Evolutionary conservation across 345 rosid species (phyloP).

Genomic region (Hypericum androsaemum): DNA sequence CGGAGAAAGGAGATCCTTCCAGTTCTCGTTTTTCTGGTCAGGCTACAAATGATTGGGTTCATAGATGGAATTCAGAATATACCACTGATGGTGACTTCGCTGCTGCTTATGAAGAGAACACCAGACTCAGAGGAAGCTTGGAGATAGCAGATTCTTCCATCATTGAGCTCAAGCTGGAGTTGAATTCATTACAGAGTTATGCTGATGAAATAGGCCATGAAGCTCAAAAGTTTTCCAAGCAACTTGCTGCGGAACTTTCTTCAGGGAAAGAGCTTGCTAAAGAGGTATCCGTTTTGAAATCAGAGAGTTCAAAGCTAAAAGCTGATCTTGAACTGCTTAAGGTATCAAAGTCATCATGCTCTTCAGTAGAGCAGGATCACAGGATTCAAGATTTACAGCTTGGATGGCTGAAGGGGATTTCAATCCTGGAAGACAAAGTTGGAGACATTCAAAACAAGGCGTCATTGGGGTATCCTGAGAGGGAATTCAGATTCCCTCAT

Average conservation of each 20-base stretch:
- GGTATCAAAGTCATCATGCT: constrained; percentile 22
- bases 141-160: constrained; percentile 74
- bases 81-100: constrained; percentile 56
- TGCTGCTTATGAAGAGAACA: constrained; percentile 58
- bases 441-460: constrained; percentile 64
- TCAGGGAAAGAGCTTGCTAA: constrained; percentile 66
- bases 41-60: constrained; percentile 50
- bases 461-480: constrained; percentile 55
- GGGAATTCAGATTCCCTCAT: constrained; percentile 43
- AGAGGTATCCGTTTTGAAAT: constrained; percentile 70
- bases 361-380: constrained; percentile 31
- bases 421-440: constrained; percentile 57
- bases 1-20: constrained; percentile 43
- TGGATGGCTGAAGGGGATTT: constrained; percentile 60
- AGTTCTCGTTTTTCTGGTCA: constrained; percentile 33
- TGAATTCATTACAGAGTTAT: constrained; percentile 55
- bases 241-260: constrained; percentile 66
- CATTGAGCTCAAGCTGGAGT: constrained; percentile 61
- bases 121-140: constrained; percentile 64
- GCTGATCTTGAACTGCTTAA: constrained; percentile 46
- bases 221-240: constrained; percentile 54
- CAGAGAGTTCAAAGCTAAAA: constrained; percentile 71
- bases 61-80: constrained; percentile 68
- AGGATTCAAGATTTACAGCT: constrained; percentile 37
- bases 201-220: constrained; percentile 64